phyloP scores from a whole-genome alignment of 345 rosid species.

The Populus davidiana region DNA sequence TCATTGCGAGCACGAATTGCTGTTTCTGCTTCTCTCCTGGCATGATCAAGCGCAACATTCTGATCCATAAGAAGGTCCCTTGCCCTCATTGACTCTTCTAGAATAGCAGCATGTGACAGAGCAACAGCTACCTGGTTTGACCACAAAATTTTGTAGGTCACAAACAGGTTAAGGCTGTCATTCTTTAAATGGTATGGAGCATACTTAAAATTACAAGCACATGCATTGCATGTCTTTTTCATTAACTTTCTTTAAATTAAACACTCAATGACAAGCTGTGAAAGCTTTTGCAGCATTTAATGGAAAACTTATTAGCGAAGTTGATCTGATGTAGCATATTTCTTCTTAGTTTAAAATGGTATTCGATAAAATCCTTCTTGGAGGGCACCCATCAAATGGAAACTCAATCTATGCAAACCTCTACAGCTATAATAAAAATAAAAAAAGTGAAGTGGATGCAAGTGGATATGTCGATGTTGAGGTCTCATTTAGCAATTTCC shows the following conservation, averaged over 20 bases:
- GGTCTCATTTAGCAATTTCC: background rate
- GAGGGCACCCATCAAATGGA: background rate
- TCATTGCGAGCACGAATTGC: constrained; percentile 94
- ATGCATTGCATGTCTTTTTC: background rate
- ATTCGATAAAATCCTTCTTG: background rate
- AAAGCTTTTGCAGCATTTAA: background rate
- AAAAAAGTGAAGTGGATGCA: background rate
- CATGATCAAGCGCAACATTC: constrained; percentile 88
- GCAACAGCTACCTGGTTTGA: constrained; percentile 86
- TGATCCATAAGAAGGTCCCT: constrained; percentile 96
- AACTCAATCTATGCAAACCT: background rate
- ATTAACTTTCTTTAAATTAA: background rate
- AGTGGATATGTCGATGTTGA: background rate
- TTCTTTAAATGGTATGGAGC: background rate
- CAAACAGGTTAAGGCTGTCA: background rate
- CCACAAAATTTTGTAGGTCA: constrained; percentile 3
- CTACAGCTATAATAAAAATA: background rate
- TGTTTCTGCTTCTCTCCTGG: constrained; percentile 94
- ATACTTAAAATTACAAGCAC: background rate
- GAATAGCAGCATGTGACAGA: constrained; percentile 94
- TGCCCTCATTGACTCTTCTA: constrained; percentile 98
- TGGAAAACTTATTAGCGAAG: background rate
- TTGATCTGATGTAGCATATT: background rate
- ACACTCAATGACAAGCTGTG: background rate
- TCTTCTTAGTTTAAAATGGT: background rate